Conservation (phyloP, 2,329 filamentous ascomycete species). For the Trichoderma sp. region DNA sequence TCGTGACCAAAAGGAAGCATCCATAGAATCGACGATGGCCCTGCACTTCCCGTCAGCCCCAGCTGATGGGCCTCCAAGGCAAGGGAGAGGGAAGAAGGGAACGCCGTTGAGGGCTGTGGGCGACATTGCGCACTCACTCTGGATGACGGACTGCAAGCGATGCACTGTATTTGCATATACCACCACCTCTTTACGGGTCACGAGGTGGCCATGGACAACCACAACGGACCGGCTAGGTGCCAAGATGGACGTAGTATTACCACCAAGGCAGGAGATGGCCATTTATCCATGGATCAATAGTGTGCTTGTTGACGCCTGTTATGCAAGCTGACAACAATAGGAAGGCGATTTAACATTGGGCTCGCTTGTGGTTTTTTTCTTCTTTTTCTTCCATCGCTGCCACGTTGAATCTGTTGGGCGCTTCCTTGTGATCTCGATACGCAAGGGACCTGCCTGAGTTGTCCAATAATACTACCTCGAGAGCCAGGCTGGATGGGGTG, state of each 20-base stretch:
- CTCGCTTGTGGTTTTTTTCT: not conserved
- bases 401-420: not conserved
- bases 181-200: not conserved
- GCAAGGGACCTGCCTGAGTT: constrained; percentile 1
- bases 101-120: not conserved
- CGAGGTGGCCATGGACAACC: not conserved
- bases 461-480: not conserved
- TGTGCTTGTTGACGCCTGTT: not conserved
- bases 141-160: not conserved
- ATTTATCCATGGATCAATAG: constrained; percentile 8
- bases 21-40: not conserved
- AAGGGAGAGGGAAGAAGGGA: constrained; percentile 3
- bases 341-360: not conserved
- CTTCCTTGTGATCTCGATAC: constrained; percentile 13
- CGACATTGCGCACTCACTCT: not conserved
- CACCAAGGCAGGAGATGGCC: not conserved
- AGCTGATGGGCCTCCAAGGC: constrained; percentile 7
- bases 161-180: not conserved
- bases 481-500: not conserved
- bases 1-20: not conserved
- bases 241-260: not conserved
- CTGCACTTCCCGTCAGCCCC: constrained; percentile 4
- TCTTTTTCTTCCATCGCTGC: not conserved
- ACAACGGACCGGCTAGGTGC: not conserved
- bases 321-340: constrained; percentile 7